Conservation (phyloP, 768 basidiomycete genomes). For the Amylocystis lapponica region DNA sequence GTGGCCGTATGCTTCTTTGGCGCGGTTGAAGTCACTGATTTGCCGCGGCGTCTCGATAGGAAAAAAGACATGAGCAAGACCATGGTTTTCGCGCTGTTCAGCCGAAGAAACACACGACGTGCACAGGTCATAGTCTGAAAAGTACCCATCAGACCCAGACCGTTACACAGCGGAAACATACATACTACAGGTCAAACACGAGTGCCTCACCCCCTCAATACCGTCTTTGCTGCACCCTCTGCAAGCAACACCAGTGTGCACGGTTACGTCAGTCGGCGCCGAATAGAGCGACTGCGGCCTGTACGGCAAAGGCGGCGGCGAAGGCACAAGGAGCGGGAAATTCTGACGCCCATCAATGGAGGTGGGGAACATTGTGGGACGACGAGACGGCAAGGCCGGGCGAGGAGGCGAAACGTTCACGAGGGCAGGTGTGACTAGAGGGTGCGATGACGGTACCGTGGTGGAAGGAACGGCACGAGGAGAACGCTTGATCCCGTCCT, state of each 20-base stretch:
- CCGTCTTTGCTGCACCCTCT: conserved; percentile 48
- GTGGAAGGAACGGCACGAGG: conserved; percentile 3
- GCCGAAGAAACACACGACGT: conserved; percentile 10
- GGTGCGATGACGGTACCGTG: conserved; percentile 1
- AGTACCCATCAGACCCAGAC: neutral
- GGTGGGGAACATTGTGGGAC: too few relatives aligned
- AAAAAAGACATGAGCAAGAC: conserved; percentile 16
- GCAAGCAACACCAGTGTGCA: conserved; percentile 55
- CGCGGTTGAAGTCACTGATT: conserved; percentile 6
- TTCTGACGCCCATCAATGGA: too few relatives aligned
- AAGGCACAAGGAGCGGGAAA: too few relatives aligned
- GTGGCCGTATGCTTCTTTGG: conserved; percentile 1
- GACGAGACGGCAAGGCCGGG: too few relatives aligned
- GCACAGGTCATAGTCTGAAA: conserved; percentile 19
- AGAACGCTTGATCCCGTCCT: too few relatives aligned
- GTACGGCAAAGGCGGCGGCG: too few relatives aligned
- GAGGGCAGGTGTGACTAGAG: neutral
- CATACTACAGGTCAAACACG: conserved; percentile 72
- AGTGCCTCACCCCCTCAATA: conserved; percentile 64
- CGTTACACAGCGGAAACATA: neutral
- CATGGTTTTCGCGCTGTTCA: conserved; percentile 6
- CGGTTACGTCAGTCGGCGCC: too few relatives aligned
- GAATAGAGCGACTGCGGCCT: too few relatives aligned
- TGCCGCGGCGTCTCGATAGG: conserved; percentile 11
- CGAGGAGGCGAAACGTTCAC: too few relatives aligned